phyloP scores from a whole-genome alignment of 352 stramenopile species.

The Phytophthora rubi region DNA sequence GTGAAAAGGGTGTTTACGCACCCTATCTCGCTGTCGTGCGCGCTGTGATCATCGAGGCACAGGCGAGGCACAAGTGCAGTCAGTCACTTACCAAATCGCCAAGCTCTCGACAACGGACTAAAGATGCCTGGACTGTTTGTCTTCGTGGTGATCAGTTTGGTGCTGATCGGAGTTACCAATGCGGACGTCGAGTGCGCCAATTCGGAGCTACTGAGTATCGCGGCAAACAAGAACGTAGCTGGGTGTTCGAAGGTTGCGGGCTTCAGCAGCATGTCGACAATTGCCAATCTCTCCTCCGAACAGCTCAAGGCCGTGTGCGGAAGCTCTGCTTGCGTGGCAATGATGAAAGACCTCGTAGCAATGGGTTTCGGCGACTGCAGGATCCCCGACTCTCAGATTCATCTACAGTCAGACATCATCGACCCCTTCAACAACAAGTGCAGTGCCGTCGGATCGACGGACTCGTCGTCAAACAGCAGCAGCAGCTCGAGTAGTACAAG shows the following conservation, averaged over 20 bases:
- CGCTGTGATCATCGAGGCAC: not conserved
- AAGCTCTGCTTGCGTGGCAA: conserved; percentile 10
- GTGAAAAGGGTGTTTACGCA: not conserved
- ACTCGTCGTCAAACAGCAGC: conserved; percentile 2
- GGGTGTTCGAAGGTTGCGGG: conserved; percentile 7
- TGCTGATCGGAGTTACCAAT: not conserved
- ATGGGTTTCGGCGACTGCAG: conserved; percentile 21
- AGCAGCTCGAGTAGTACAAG: conserved; percentile 16
- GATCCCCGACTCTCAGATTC: conserved; percentile 15
- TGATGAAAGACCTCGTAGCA: conserved; percentile 11
- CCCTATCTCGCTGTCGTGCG: not conserved
- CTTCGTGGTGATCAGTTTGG: conserved; percentile 5
- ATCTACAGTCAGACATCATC: conserved; percentile 16
- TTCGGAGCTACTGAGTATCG: conserved; percentile 6
- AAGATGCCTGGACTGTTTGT: not conserved
- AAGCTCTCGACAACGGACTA: not conserved
- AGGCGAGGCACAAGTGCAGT: not conserved
- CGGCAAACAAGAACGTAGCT: conserved; percentile 5
- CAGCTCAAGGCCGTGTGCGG: conserved; percentile 14
- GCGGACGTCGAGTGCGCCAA: conserved; percentile 1
- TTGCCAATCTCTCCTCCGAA: conserved; percentile 10
- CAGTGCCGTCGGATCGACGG: not conserved
- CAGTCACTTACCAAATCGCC: not conserved
- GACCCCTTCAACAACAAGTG: conserved; percentile 14
- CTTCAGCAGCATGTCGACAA: conserved; percentile 11